Conservation (phyloP, 2,329 filamentous ascomycete genomes). For the Diaporthe caulivora region DNA sequence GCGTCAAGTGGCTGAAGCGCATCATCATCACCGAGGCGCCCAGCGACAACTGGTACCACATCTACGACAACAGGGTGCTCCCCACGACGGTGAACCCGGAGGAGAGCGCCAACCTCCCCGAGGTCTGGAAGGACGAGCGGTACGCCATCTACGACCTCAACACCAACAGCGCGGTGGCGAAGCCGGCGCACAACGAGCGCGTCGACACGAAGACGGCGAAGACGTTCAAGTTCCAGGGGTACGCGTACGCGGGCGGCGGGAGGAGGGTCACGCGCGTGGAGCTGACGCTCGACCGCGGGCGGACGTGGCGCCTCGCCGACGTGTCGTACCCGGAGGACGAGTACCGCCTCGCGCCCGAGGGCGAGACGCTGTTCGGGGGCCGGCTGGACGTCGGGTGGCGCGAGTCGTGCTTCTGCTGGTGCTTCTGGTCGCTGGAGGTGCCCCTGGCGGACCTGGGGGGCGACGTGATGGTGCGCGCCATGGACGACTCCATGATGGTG, state of each 20-base stretch:
- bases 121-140: slow-evolving; percentile 88
- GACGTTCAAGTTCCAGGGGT: slow-evolving; percentile 79
- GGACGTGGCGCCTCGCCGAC: slow-evolving; percentile 81
- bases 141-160: slow-evolving; percentile 95
- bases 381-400: slow-evolving; percentile 84
- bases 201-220: slow-evolving; percentile 45
- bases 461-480: slow-evolving; percentile 84
- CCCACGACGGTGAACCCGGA: slow-evolving; percentile 90
- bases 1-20: slow-evolving; percentile 91
- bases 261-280: slow-evolving; percentile 85
- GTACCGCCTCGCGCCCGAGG: slow-evolving; percentile 74
- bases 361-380: slow-evolving; percentile 78
- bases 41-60: slow-evolving; percentile 95
- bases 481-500: slow-evolving; percentile 90
- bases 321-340: slow-evolving; percentile 88
- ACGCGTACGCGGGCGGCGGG: slow-evolving; percentile 92
- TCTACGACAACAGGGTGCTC: slow-evolving; percentile 91
- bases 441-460: slow-evolving; percentile 67
- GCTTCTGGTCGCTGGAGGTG: slow-evolving; percentile 86
- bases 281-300: slow-evolving; percentile 85
- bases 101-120: slow-evolving; percentile 77
- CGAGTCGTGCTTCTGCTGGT: slow-evolving; percentile 90
- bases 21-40: slow-evolving; percentile 82
- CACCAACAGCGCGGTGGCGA: slow-evolving; percentile 85
- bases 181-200: slow-evolving; percentile 82